Conservation (phyloP, 371 early-diverging fungal genomes). For the Actinomucor elegans region DNA sequence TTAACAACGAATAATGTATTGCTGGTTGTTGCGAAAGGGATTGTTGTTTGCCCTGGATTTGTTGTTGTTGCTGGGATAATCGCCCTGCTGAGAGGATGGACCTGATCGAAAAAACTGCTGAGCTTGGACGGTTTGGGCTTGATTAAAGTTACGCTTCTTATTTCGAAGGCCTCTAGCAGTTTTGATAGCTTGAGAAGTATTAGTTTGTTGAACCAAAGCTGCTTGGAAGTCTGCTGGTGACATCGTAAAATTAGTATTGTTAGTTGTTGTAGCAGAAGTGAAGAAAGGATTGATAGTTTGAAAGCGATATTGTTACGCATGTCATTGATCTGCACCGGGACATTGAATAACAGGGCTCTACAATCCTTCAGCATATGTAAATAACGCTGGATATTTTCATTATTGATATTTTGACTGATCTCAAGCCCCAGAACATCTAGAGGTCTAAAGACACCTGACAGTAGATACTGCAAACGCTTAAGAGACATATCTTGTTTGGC, state of each 20-base stretch:
- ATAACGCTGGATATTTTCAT: not conserved
- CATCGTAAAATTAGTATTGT: not conserved
- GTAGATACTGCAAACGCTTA: too few species aligned
- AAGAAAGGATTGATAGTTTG: slow-evolving; percentile 9
- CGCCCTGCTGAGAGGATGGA: slow-evolving; percentile 17
- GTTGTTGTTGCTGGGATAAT: not conserved
- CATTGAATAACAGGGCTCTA: slow-evolving; percentile 1
- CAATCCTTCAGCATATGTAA: slow-evolving; percentile 1
- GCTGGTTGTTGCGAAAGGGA: not conserved
- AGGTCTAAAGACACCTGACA: slow-evolving; percentile 13
- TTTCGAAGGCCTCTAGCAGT: not conserved
- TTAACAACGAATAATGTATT: not conserved
- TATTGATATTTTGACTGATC: not conserved
- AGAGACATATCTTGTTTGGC: too few species aligned
- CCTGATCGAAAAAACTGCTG: slow-evolving; percentile 15
- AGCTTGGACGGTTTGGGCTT: not conserved
- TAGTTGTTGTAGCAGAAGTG: not conserved
- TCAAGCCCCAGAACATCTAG: slow-evolving; percentile 7
- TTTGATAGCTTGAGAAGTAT: not conserved
- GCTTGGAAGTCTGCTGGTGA: slow-evolving; percentile 6
- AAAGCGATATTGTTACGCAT: not conserved
- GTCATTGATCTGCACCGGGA: not conserved
- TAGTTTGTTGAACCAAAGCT: slow-evolving; percentile 4
- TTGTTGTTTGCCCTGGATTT: not conserved
- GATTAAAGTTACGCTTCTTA: not conserved